Conservation (phyloP, 2,329 filamentous ascomycete species). For the Aspergillus sp. region DNA sequence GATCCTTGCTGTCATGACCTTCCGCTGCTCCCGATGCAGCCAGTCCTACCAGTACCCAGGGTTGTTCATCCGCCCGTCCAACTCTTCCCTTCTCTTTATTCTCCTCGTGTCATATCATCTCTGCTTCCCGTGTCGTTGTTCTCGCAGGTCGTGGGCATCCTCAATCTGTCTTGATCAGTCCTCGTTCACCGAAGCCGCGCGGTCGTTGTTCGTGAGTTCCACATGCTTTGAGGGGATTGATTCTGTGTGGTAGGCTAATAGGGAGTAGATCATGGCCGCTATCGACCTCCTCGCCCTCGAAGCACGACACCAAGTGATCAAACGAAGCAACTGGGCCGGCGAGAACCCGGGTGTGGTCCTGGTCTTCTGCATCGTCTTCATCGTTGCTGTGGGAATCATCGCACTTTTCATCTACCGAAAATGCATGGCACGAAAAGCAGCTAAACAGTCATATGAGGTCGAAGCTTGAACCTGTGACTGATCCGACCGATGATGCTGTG, state of each 20-base stretch:
- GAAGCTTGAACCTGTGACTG: not conserved
- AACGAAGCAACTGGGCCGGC: conserved; percentile 56
- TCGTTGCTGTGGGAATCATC: conserved; percentile 56
- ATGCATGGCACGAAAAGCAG: conserved; percentile 37
- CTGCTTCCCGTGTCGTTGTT: not conserved
- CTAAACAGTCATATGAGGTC: conserved; percentile 24
- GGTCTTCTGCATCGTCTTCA: conserved; percentile 63
- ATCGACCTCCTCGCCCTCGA: conserved; percentile 28
- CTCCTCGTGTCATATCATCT: not conserved
- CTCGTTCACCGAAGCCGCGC: not conserved
- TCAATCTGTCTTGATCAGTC: not conserved
- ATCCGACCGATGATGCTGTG: not conserved
- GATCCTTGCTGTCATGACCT: conserved; percentile 9
- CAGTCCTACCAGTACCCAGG: not conserved
- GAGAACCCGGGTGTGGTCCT: conserved; percentile 62
- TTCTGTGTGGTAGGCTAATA: not conserved
- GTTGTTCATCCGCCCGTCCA: not conserved
- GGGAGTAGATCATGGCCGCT: conserved; percentile 26
- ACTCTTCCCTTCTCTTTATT: not conserved
- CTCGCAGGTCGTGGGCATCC: not conserved
- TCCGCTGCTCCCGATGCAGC: conserved; percentile 14
- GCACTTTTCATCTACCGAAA: conserved; percentile 53
- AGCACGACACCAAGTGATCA: conserved; percentile 38
- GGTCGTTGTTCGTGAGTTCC: not conserved
- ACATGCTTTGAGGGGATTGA: not conserved